Evolutionary conservation across 2,329 filamentous ascomycete genomes (phyloP).

Genomic region (Teratosphaeria zuluensis): DNA sequence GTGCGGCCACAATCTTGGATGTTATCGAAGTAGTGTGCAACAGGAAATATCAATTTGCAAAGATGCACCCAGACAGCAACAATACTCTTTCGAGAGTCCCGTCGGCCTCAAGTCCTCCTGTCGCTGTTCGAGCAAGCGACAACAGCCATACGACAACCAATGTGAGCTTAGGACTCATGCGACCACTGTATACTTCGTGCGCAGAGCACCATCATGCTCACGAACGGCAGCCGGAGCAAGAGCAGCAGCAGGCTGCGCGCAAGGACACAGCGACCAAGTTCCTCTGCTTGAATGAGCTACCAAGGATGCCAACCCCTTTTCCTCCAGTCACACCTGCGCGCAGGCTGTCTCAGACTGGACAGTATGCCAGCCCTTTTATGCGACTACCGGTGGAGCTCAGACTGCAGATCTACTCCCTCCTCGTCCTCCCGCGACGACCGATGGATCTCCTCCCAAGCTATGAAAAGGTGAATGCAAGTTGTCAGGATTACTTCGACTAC

Average conservation of each 20-base stretch:
- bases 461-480: slow-evolving; percentile 23
- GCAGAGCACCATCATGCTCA: slow-evolving; percentile 2
- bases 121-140: neutral
- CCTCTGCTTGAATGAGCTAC: slow-evolving; percentile 9
- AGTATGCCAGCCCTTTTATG: slow-evolving; percentile 22
- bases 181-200: slow-evolving; percentile 7
- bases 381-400: slow-evolving; percentile 37
- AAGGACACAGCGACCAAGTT: neutral
- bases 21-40: neutral
- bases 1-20: neutral
- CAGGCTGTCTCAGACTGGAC: neutral
- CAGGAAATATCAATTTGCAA: neutral
- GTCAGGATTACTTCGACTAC: slow-evolving; percentile 35
- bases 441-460: slow-evolving; percentile 23
- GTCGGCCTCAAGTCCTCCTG: neutral
- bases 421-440: slow-evolving; percentile 27
- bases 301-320: slow-evolving; percentile 7
- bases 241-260: neutral
- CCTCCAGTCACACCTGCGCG: slow-evolving; percentile 1
- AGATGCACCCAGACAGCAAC: neutral
- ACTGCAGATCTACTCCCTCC: slow-evolving; percentile 38
- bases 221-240: neutral
- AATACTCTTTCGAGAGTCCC: neutral
- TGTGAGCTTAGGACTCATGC: neutral
- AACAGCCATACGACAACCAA: neutral